These are phyloP conservation scores for Geotrichum aggregatum DNA, from an alignment of 1,139 yeast species.

Conservation along the genomic window DNA sequence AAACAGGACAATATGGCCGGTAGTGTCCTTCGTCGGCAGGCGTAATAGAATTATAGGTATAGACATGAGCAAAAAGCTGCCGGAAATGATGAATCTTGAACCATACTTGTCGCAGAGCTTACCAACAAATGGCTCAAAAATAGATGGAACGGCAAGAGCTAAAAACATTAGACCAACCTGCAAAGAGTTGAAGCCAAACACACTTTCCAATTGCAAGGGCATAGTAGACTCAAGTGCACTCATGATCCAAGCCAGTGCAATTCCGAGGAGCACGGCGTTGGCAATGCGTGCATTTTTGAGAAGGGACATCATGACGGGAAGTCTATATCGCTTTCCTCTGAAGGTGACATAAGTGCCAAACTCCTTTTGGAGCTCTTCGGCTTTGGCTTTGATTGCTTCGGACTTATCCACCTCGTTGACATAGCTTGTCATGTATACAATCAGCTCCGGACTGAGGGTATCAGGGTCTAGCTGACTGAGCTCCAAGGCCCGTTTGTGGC, in stretches of 20 bases:
- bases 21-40: constrained; percentile 31
- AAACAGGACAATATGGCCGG: constrained; percentile 33
- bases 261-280: constrained; percentile 30
- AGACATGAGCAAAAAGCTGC: constrained; percentile 30
- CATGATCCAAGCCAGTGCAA: constrained; percentile 36
- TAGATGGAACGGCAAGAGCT: constrained; percentile 36
- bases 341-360: constrained; percentile 11
- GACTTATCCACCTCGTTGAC: background rate
- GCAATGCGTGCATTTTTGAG: constrained; percentile 29
- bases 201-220: constrained; percentile 34
- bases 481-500: constrained; percentile 19
- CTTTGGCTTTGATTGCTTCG: constrained; percentile 2
- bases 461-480: constrained; percentile 4
- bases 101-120: constrained; percentile 35
- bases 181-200: constrained; percentile 35
- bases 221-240: constrained; percentile 38
- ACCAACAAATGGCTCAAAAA: constrained; percentile 38
- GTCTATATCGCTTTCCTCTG: constrained; percentile 12
- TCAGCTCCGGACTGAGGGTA: constrained; percentile 3
- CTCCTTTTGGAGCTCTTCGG: constrained; percentile 11
- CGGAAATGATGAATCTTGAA: constrained; percentile 31
- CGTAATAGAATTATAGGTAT: constrained; percentile 34
- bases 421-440: constrained; percentile 10
- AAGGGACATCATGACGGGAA: constrained; percentile 29
- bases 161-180: constrained; percentile 36